Evolutionary conservation across 2,329 filamentous ascomycete species (phyloP), one percentile per base, ranked within the genome.

Genomic region (Nigrospora oryzae): DNA sequence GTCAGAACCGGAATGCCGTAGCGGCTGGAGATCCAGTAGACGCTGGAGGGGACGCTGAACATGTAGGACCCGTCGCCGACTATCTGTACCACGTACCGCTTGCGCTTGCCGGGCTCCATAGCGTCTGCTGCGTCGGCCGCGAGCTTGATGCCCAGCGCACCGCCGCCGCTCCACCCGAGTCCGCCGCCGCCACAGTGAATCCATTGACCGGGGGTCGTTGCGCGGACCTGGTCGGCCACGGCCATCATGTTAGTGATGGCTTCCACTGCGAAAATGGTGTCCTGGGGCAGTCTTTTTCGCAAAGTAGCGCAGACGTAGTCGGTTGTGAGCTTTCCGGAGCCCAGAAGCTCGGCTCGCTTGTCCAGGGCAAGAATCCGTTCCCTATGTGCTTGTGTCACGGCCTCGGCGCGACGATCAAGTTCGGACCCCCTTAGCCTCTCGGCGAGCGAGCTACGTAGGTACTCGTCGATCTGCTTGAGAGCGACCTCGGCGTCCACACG

Each of bases 161-260:
- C 86, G 13, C 87, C 86, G 13, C 86, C 86, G 11, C 81, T 86
- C 86, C 86, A 91, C 2, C 86, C 86, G 0, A 91, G 77, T 2
- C 87, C 87, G 13, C 85, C 86, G 1, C 84, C 86, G 1, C 86
- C 86, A 58, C 86, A 90, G 60, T 89, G 90, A 56, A 91, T 79
- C 83, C 83, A 89, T 0, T 79, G 81, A 0, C 85, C 84, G 0
- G 86, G 86, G 0, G 79, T 57, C 0, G 74, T 81, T 3, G 80
- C 74, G 54, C 81, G 80, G 8, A 93, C 66, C 51, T 89, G 85
- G 52, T 93, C 84, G 23, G 79, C 73, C 1, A 89, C 80, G 28
- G 81, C 75, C 0, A 62, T 63, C 0, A 82, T 81, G 46, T 86
- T 80, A 0, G 87, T 93, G 1, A 93, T 87, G 0, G 87, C 81